Evolutionary conservation across 2,329 filamentous ascomycete species (phyloP).

Genomic region (Epichloe aotearoae): DNA sequence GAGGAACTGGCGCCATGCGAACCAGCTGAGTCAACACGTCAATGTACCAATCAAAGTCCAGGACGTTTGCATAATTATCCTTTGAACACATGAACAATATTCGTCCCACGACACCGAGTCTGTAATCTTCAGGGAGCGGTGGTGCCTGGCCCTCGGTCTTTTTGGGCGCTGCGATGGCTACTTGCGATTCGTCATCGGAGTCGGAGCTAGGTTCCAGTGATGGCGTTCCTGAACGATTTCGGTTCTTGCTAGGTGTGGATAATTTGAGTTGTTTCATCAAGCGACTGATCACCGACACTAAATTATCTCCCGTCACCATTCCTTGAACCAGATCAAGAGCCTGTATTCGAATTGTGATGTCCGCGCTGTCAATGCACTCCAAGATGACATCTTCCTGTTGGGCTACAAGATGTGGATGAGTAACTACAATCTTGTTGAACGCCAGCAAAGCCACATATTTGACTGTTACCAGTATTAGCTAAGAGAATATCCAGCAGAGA

Average conservation of each 20-base stretch:
- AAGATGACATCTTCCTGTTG: constrained; percentile 94
- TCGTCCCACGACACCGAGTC: constrained; percentile 64
- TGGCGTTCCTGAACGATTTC: constrained; percentile 27
- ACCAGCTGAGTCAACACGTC: constrained; percentile 79
- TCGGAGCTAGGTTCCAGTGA: constrained; percentile 31
- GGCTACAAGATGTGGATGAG: constrained; percentile 77
- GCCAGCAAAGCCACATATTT: constrained; percentile 95
- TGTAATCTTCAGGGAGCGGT: constrained; percentile 75
- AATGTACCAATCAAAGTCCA: constrained; percentile 96
- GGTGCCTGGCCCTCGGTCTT: constrained; percentile 30
- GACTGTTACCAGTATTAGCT: constrained; percentile 36
- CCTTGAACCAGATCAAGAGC: constrained; percentile 83
- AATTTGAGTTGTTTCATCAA: constrained; percentile 77
- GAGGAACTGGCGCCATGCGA: constrained; percentile 47
- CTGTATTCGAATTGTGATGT: constrained; percentile 90
- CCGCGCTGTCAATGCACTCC: constrained; percentile 87
- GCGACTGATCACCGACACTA: constrained; percentile 72
- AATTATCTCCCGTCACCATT: constrained; percentile 82
- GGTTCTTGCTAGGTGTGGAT: constrained; percentile 38
- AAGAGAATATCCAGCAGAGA: background rate
- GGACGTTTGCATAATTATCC: constrained; percentile 73
- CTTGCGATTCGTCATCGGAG: constrained; percentile 38
- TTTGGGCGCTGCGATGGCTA: constrained; percentile 23
- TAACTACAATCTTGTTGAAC: constrained; percentile 86
- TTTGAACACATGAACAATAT: constrained; percentile 83